A percentile compares a stretch with the other conserved stretches of the same genome.
phyloP scores from a whole-genome alignment of 805 yeast genomes.

The Cyberlindnera euphorbiae region DNA sequence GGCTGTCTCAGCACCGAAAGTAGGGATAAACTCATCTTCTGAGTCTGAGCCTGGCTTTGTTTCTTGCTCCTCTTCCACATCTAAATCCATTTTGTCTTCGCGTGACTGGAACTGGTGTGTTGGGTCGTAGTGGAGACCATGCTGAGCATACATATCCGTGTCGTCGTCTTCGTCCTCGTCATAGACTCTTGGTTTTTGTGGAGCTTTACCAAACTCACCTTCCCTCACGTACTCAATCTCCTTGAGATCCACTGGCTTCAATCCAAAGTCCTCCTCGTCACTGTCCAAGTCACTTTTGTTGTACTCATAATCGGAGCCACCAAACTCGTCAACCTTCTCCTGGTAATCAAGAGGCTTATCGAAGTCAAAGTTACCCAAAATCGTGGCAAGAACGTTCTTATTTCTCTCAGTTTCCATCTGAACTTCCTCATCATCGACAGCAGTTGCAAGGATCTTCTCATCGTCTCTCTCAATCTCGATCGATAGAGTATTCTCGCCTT shows the following conservation, averaged over 20 bases:
- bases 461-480: conserved; percentile 15
- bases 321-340: conserved; percentile 37
- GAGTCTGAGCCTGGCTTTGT: conserved; percentile 19
- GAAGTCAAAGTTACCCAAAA: conserved; percentile 47
- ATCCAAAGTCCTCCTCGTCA: conserved; percentile 31
- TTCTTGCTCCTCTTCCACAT: conserved; percentile 21
- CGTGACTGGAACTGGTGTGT: conserved; percentile 2
- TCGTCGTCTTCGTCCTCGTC: conserved; percentile 19
- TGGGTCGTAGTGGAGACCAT: neutral
- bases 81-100: conserved; percentile 11
- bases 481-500: conserved; percentile 14
- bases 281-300: conserved; percentile 33
- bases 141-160: conserved; percentile 5
- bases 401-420: conserved; percentile 41
- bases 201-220: conserved; percentile 21
- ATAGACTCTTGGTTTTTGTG: conserved; percentile 14
- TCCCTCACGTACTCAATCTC: conserved; percentile 27
- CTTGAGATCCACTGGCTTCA: conserved; percentile 10
- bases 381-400: conserved; percentile 40
- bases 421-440: conserved; percentile 32
- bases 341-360: conserved; percentile 44
- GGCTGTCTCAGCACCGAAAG: conserved; percentile 34
- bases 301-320: conserved; percentile 42
- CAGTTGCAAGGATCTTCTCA: conserved; percentile 16
- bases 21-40: conserved; percentile 42